These are phyloP conservation scores for Ceratocystiopsis sp. DNA, from an alignment of 2,329 filamentous ascomycete species.

Conservation along the genomic window DNA sequence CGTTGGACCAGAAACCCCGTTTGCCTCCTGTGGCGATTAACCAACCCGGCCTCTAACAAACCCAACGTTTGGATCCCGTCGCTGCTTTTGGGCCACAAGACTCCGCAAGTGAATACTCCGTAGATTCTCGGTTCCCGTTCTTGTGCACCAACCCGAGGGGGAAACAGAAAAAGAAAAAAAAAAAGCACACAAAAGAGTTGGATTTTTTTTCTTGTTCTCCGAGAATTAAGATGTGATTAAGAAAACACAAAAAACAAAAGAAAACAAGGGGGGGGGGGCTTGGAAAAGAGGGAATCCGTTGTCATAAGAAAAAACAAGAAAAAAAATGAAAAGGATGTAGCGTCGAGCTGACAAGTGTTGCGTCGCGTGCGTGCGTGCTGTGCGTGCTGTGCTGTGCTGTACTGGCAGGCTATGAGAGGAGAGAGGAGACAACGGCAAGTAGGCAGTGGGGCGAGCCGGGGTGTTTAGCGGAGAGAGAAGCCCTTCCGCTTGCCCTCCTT, in stretches of 20 bases:
- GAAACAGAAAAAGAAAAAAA: neutral
- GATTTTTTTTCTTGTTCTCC: constrained; percentile 12
- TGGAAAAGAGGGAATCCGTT: constrained; percentile 22
- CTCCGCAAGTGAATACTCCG: no score
- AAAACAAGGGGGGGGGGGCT: constrained; percentile 29
- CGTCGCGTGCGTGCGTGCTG: constrained; percentile 24
- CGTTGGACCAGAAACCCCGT: no score
- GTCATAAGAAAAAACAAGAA: constrained; percentile 18
- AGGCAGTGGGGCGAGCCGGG: no score
- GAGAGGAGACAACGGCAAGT: neutral
- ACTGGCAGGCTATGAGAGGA: constrained; percentile 8
- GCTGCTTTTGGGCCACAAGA: no score
- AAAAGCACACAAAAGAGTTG: neutral
- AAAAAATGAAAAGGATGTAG: constrained; percentile 32
- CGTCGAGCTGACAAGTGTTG: constrained; percentile 43
- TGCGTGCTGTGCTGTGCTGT: no score
- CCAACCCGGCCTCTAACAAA: no score
- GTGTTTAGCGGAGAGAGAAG: constrained; percentile 81
- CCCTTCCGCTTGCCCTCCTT: constrained; percentile 99
- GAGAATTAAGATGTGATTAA: constrained; percentile 30
- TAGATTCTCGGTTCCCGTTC: neutral
- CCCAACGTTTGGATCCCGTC: no score
- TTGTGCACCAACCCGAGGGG: constrained; percentile 1
- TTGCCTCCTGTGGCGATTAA: no score
- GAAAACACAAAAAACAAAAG: constrained; percentile 19